These are phyloP conservation scores for Aspergillus baeticus DNA, from an alignment of 495 filamentous ascomycete genomes.

Conservation along the genomic window DNA sequence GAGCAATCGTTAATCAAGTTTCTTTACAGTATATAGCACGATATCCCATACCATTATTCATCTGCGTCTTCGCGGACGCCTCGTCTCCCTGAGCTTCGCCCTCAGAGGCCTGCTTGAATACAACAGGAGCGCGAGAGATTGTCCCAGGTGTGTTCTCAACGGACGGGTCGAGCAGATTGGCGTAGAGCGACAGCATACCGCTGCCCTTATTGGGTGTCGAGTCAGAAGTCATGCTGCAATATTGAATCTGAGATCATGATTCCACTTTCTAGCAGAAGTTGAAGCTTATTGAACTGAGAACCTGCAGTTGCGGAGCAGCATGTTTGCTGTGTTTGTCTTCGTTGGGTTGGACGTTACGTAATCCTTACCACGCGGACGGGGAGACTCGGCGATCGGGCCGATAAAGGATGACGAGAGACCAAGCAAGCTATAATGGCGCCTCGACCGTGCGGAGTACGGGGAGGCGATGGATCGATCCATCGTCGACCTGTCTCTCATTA, in stretches of 20 bases:
- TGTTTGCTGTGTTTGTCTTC: slow-evolving; percentile 13
- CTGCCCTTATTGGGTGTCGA: slow-evolving; percentile 32
- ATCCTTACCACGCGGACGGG: not conserved
- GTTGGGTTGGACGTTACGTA: slow-evolving; percentile 5
- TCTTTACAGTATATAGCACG: slow-evolving; percentile 18
- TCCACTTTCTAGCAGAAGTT: too few species aligned
- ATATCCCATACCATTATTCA: slow-evolving; percentile 67
- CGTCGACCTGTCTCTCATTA: not conserved
- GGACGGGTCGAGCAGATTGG: slow-evolving; percentile 58
- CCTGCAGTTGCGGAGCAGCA: not conserved
- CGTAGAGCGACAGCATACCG: slow-evolving; percentile 58
- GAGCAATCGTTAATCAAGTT: slow-evolving; percentile 39
- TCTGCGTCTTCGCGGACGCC: slow-evolving; percentile 64
- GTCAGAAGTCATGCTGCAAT: slow-evolving; percentile 36
- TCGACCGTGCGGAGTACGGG: too few species aligned
- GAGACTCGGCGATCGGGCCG: slow-evolving; percentile 5
- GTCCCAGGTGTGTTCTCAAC: slow-evolving; percentile 54
- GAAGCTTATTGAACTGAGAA: too few species aligned
- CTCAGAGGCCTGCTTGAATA: slow-evolving; percentile 60
- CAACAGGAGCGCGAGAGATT: slow-evolving; percentile 77
- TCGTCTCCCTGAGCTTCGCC: slow-evolving; percentile 51
- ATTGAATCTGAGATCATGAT: not conserved
- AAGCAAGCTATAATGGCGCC: not conserved
- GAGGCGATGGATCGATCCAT: not conserved
- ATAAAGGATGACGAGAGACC: slow-evolving; percentile 6